Percentiles rank a stretch among this genome's conserved stretches.
phyloP scores from a whole-genome alignment of 495 filamentous ascomycete genomes.

The Hyphodiscus hymeniophilus region DNA sequence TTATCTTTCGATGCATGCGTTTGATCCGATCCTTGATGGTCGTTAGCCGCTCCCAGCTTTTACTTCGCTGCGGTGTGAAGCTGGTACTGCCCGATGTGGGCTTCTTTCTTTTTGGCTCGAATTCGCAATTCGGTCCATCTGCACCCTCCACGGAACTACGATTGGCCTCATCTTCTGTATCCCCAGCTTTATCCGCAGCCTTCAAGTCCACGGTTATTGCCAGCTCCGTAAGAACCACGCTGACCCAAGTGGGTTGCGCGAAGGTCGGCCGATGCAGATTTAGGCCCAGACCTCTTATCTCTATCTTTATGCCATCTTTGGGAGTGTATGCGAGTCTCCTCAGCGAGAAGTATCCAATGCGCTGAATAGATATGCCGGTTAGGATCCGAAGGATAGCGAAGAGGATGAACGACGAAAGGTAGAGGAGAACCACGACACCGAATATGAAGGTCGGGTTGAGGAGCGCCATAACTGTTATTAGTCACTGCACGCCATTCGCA shows the following conservation, averaged over 20 bases:
- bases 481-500: slow-evolving; percentile 12
- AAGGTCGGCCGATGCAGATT: slow-evolving; percentile 89
- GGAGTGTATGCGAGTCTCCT: slow-evolving; percentile 83
- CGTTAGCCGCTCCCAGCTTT: slow-evolving; percentile 70
- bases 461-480: slow-evolving; percentile 18
- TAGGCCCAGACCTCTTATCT: slow-evolving; percentile 81
- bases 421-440: slow-evolving; percentile 73
- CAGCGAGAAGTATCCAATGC: slow-evolving; percentile 84
- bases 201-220: slow-evolving; percentile 74
- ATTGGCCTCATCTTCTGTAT: slow-evolving; percentile 11
- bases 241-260: slow-evolving; percentile 94
- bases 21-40: slow-evolving; percentile 77
- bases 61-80: slow-evolving; percentile 39
- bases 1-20: slow-evolving; percentile 73
- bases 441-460: slow-evolving; percentile 70
- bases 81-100: slow-evolving; percentile 7
- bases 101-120: slow-evolving; percentile 14
- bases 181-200: slow-evolving; percentile 40
- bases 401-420: slow-evolving; percentile 84
- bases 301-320: slow-evolving; percentile 76
- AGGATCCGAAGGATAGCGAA: slow-evolving; percentile 89
- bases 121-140: slow-evolving; percentile 15
- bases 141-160: slow-evolving; percentile 19
- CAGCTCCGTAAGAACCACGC: slow-evolving; percentile 75
- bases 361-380: slow-evolving; percentile 93